These are phyloP conservation scores for Casuarina cunninghamiana DNA, from an alignment of 306 rosid genomes.

Conservation along the genomic window DNA sequence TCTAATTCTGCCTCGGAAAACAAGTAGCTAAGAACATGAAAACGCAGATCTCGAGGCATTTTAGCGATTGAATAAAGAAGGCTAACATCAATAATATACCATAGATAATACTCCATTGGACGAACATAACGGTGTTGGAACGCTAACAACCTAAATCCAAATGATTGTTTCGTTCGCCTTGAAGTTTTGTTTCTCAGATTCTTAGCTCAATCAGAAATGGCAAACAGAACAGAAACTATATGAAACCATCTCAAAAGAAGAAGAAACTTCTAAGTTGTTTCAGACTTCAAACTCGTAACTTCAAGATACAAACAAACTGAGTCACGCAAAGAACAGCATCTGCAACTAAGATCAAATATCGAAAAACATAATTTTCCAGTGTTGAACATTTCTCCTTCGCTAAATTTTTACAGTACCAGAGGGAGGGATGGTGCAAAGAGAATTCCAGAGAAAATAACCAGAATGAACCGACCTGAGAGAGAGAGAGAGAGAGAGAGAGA, in stretches of 20 bases:
- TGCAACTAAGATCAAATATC: background rate
- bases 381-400: background rate
- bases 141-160: conserved; percentile 34
- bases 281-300: too few relatives aligned
- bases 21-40: background rate
- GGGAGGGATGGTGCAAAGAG: background rate
- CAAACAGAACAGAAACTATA: background rate
- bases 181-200: conserved; percentile 13
- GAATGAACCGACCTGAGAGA: too few relatives aligned
- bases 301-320: background rate
- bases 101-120: too few relatives aligned
- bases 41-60: conserved; percentile 43
- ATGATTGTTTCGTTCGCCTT: conserved; percentile 15
- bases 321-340: background rate
- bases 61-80: background rate
- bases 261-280: background rate
- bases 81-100: background rate
- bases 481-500: background rate
- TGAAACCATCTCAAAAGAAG: background rate
- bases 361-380: background rate
- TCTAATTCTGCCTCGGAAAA: background rate
- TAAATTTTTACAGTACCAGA: background rate
- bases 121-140: conserved; percentile 21
- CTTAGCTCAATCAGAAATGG: conserved; percentile 13
- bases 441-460: too few relatives aligned